Evolutionary conservation across 305 asterid species (phyloP), one percentile per base, ranked within the genome.

Genomic region (Ajuga reptans): DNA sequence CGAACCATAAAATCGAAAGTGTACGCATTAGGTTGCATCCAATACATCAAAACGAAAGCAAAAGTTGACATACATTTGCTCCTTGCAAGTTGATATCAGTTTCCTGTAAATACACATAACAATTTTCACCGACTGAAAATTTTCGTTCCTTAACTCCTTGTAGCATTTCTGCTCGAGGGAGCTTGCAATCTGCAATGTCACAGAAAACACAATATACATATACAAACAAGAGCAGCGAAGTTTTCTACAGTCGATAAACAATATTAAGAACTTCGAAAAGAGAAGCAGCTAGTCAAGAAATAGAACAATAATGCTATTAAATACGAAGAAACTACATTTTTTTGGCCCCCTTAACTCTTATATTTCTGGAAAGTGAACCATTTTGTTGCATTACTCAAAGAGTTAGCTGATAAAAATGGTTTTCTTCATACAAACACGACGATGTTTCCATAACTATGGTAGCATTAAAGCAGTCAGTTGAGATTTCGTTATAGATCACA

Each of bases 151-250:
- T 69, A 94, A 78, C 76, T 91, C 97, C 91, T 86, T 89, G 80
- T 87, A 94, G 80, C 96, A 94, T 81, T 86, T 84, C 82, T 91
- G 96, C 86, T 94, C 99, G 49, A 94, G 90, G 66, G 89, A 82
- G 75, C 72, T 83, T 49, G 96, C 91, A 67, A 94, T 94, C 99
- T 94, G 82, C 43, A 74, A 77, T 68, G 67, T 31, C 63, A 82
- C 73, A 81, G 57, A 52, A 69, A 66, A 78, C 62, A 59, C 34
- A 74, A 60, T 9, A 36, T 24, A 7, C 2, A 73, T 36, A 67
- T n/a, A n/a, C n/a, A 81, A 29, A 52, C 12, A 52, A 18, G 24
- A 21, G 29, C 27, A 49, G 4, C 4, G 27, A 16, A 49, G 2
- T 49, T 21, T 14, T 49, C 36, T 31, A 31, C 18, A 69, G 45